Percentiles rank a stretch among this genome's conserved stretches.
Evolutionary conservation across 495 filamentous ascomycete species (phyloP).

Genomic region (Neurospora pannonica): DNA sequence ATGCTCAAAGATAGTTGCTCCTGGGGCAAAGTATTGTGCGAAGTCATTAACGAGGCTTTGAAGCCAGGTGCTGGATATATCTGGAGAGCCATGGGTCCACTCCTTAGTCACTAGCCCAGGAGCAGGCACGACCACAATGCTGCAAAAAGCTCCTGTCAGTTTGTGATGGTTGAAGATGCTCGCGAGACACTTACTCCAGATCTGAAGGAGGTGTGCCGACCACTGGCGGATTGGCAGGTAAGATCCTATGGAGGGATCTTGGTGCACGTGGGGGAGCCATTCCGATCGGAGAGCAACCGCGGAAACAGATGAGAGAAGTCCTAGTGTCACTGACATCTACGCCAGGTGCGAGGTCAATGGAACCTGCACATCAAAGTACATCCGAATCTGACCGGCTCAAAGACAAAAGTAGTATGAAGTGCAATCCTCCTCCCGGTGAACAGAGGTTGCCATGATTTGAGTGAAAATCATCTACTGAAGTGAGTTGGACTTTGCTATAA

Average conservation of each 20-base stretch:
- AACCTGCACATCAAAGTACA: neutral
- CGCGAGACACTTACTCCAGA: neutral
- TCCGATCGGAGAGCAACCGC: neutral
- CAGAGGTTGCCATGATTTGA: neutral
- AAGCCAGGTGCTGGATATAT: neutral
- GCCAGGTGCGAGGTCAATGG: neutral
- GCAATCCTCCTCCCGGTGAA: neutral
- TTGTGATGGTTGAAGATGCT: neutral
- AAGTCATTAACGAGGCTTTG: neutral
- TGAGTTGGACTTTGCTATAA: neutral
- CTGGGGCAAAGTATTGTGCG: neutral
- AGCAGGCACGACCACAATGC: neutral
- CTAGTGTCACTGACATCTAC: neutral
- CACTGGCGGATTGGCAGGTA: neutral
- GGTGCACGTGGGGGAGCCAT: neutral
- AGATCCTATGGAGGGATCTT: neutral
- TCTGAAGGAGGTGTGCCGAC: neutral
- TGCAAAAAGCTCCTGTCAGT: neutral
- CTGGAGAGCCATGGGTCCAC: neutral
- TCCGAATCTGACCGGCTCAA: neutral
- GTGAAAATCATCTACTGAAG: neutral
- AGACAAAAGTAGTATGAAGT: neutral
- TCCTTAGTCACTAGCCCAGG: neutral
- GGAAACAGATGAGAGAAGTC: neutral
- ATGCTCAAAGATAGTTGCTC: neutral